Conservation (phyloP, 352 stramenopile species). For the Peronospora farinosa region DNA sequence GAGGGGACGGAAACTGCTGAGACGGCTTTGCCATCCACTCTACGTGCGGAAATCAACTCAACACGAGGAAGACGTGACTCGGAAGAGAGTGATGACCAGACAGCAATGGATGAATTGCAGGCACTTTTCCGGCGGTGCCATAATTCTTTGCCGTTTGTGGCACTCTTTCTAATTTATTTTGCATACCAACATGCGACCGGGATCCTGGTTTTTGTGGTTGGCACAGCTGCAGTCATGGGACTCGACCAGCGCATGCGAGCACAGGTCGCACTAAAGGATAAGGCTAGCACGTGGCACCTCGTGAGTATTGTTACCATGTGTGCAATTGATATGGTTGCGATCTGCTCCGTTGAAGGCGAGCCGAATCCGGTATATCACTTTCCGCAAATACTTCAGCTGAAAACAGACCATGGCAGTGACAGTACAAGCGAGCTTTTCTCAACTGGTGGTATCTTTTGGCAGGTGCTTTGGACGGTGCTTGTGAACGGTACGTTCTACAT, state of each 20-base stretch:
- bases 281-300: conserved; percentile 47
- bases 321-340: conserved; percentile 46
- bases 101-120: conserved; percentile 54
- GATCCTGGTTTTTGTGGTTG: conserved; percentile 60
- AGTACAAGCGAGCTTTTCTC: conserved; percentile 10
- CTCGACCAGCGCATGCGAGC: conserved; percentile 59
- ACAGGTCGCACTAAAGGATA: conserved; percentile 74
- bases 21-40: conserved; percentile 1
- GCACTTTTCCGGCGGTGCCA: conserved; percentile 58
- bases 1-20: neutral
- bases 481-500: conserved; percentile 51
- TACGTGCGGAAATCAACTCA: neutral
- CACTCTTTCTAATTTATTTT: conserved; percentile 70
- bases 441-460: conserved; percentile 37
- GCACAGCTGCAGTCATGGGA: conserved; percentile 59
- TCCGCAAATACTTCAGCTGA: conserved; percentile 29
- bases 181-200: conserved; percentile 68
- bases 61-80: conserved; percentile 16
- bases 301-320: conserved; percentile 51
- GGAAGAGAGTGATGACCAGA: conserved; percentile 43
- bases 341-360: conserved; percentile 57
- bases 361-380: conserved; percentile 56
- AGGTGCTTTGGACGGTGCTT: conserved; percentile 67
- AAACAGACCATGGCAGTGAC: conserved; percentile 18
- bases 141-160: conserved; percentile 67